A percentile compares a stretch with the other conserved stretches of the same genome.
Conservation (phyloP, 352 stramenopile species). For the Blastocystis sp. region DNA sequence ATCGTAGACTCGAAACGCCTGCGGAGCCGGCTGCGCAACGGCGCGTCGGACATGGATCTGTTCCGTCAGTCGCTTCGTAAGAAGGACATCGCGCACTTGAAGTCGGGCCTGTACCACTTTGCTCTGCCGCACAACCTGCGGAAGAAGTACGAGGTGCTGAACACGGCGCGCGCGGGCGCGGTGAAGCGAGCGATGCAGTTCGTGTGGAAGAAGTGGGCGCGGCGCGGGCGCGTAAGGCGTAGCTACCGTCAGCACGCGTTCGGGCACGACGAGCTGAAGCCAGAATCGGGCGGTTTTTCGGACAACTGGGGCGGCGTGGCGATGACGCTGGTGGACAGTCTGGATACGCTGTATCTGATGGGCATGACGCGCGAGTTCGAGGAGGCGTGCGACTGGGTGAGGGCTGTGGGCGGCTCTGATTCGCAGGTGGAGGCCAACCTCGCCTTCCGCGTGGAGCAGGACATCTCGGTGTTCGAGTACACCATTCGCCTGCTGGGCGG, state of each 20-base stretch:
- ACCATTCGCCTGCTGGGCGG: slow-evolving; percentile 93
- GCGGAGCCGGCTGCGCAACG: slow-evolving; percentile 37
- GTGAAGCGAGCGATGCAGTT: slow-evolving; percentile 46
- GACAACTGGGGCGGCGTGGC: slow-evolving; percentile 69
- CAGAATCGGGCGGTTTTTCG: slow-evolving; percentile 25
- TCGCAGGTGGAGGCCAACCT: slow-evolving; percentile 31
- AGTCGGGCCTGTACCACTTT: slow-evolving; percentile 46
- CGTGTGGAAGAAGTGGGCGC: slow-evolving; percentile 7
- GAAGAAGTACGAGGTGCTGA: slow-evolving; percentile 33
- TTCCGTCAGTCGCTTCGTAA: slow-evolving; percentile 31
- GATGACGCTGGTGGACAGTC: slow-evolving; percentile 79
- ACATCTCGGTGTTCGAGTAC: slow-evolving; percentile 93
- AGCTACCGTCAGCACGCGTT: slow-evolving; percentile 30
- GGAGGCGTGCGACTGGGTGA: slow-evolving; percentile 75
- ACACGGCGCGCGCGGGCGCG: slow-evolving; percentile 10
- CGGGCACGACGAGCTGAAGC: slow-evolving; percentile 67
- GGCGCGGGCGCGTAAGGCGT: background rate
- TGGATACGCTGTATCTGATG: slow-evolving; percentile 79
- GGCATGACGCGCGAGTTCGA: slow-evolving; percentile 79
- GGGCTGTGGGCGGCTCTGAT: background rate
- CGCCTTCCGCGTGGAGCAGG: slow-evolving; percentile 79
- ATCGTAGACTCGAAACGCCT: slow-evolving; percentile 22
- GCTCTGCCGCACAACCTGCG: background rate
- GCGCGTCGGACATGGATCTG: slow-evolving; percentile 31
- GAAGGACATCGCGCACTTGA: slow-evolving; percentile 19